Conservation (phyloP, 1,284 basidiomycete genomes). For the Stygiomarasmius scandens region DNA sequence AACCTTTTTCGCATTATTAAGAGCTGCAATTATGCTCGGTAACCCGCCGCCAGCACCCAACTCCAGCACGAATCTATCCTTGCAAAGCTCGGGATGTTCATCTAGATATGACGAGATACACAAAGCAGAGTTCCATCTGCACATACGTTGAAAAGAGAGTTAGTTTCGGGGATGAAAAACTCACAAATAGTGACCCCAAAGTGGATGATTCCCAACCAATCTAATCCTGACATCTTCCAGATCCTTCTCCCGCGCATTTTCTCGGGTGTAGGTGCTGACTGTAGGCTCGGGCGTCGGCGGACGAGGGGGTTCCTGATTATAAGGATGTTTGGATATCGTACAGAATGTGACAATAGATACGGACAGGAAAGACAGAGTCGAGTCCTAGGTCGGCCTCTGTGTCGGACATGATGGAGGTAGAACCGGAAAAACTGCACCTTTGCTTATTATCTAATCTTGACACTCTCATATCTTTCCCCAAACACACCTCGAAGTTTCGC, state of each 20-base stretch:
- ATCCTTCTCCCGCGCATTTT: constrained; percentile 18
- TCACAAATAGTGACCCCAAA: constrained; percentile 92
- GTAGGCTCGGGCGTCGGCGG: constrained; percentile 67
- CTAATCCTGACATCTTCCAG: constrained; percentile 64
- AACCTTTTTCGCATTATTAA: constrained; percentile 69
- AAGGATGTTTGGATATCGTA: too few species aligned
- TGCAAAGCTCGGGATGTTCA: constrained; percentile 48
- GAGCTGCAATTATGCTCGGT: constrained; percentile 75
- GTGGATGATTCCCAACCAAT: constrained; percentile 85
- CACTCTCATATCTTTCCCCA: too few species aligned
- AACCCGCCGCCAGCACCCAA: constrained; percentile 93
- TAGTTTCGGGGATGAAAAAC: constrained; percentile 24
- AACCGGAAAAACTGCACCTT: too few species aligned
- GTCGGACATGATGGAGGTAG: too few species aligned
- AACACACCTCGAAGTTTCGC: too few species aligned
- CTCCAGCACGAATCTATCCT: constrained; percentile 68
- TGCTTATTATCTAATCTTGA: too few species aligned
- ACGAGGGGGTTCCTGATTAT: constrained; percentile 41
- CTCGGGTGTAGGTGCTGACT: constrained; percentile 46
- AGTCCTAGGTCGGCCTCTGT: too few species aligned
- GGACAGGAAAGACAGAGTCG: too few species aligned
- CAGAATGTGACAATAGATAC: too few species aligned
- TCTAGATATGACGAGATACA: constrained; percentile 79
- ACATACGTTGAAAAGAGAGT: not conserved
- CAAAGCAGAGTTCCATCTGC: constrained; percentile 85